These are phyloP conservation scores for Brassica hybrid DNA, from an alignment of 441 rosid species.

Conservation along the genomic window DNA sequence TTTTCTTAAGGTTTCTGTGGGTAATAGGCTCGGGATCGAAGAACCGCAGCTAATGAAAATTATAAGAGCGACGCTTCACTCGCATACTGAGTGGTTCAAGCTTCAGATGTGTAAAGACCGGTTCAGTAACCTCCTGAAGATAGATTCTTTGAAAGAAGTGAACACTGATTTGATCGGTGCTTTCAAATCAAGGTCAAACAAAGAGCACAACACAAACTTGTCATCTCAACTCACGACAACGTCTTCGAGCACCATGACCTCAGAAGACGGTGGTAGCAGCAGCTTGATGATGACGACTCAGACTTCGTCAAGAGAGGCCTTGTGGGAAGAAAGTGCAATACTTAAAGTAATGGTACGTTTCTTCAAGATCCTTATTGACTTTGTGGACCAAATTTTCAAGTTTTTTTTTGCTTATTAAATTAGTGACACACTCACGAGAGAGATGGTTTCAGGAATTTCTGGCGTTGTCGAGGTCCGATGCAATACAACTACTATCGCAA, in stretches of 20 bases:
- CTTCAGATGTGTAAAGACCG: slow-evolving; percentile 97
- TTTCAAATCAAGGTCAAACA: slow-evolving; percentile 59
- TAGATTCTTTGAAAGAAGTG: slow-evolving; percentile 82
- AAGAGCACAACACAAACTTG: slow-evolving; percentile 69
- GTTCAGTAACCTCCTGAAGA: slow-evolving; percentile 68
- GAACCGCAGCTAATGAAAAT: slow-evolving; percentile 92
- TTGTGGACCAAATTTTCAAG: neutral
- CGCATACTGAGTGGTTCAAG: slow-evolving; percentile 88
- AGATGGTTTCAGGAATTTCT: slow-evolving; percentile 82
- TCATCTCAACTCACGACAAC: slow-evolving; percentile 78
- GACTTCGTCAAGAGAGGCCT: slow-evolving; percentile 63
- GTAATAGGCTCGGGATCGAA: slow-evolving; percentile 80
- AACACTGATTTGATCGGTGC: slow-evolving; percentile 56
- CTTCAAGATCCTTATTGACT: slow-evolving; percentile 18
- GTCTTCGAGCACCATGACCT: slow-evolving; percentile 66
- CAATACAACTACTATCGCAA: slow-evolving; percentile 90
- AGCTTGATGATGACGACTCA: slow-evolving; percentile 47
- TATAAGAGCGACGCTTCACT: slow-evolving; percentile 85
- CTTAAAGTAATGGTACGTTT: slow-evolving; percentile 92
- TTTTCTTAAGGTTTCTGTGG: slow-evolving; percentile 61
- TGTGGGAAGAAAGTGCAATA: slow-evolving; percentile 86
- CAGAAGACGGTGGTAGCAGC: slow-evolving; percentile 84
- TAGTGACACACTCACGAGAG: slow-evolving; percentile 12
- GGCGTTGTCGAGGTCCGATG: slow-evolving; percentile 95
- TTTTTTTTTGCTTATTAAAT: neutral